Evolutionary conservation across 2,329 filamentous ascomycete species (phyloP).

Genomic region (Rhexocercosporidium sp.): DNA sequence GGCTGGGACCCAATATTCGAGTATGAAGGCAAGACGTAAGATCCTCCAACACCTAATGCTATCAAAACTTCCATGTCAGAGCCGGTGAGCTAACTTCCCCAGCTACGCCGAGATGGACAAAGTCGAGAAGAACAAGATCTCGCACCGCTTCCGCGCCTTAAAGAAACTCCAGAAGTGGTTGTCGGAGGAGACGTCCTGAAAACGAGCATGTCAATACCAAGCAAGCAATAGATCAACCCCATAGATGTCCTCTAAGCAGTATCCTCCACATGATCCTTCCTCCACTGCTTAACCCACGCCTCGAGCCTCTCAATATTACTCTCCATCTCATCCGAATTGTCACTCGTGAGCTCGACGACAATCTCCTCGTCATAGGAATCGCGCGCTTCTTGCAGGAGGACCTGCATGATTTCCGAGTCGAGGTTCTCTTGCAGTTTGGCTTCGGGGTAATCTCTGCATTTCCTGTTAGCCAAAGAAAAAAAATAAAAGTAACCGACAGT

Average conservation of each 20-base stretch:
- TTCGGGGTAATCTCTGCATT: constrained; percentile 75
- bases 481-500: neutral
- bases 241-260: constrained; percentile 21
- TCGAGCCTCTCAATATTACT: constrained; percentile 84
- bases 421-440: constrained; percentile 94
- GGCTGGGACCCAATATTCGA: constrained; percentile 98
- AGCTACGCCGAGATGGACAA: constrained; percentile 95
- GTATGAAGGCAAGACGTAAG: constrained; percentile 79
- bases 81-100: constrained; percentile 22
- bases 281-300: constrained; percentile 84
- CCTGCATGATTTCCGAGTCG: constrained; percentile 97
- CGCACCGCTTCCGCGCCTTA: constrained; percentile 87
- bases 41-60: constrained; percentile 1
- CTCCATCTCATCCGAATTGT: constrained; percentile 84
- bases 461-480: neutral
- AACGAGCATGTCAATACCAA: neutral
- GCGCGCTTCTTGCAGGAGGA: constrained; percentile 85
- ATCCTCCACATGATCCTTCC: constrained; percentile 59
- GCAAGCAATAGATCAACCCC: constrained; percentile 24
- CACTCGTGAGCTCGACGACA: constrained; percentile 86
- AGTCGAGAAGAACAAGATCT: constrained; percentile 85
- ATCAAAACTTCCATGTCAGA: neutral
- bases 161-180: constrained; percentile 87
- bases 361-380: constrained; percentile 87
- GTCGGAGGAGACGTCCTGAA: constrained; percentile 32